Base-by-base conservation (phyloP, 257 asterid species). In the Jasminum sambac region DNA sequence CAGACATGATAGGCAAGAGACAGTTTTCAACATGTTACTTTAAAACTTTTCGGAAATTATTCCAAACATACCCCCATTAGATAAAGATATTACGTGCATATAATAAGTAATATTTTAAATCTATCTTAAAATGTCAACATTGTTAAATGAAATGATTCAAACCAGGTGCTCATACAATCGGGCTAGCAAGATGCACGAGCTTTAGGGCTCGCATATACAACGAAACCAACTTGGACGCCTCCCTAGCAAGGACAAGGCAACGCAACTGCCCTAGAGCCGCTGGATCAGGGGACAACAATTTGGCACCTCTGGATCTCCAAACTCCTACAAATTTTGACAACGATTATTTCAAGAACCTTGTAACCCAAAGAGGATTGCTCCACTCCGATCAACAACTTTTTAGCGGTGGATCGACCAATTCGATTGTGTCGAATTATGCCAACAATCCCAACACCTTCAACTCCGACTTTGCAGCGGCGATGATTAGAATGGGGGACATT, bases 361-460 rank as follows among this genome's bases (percentile, higher is more conserved):
- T 89, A 4, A 80, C 46, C 72, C 74, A 63, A 36, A 82, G 81
- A 3, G 99, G 97, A 23, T 87, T 89, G n/a, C 96, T 94, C 41
- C 96, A 91, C 63, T 91, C 97, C 23, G 99, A 94, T 59, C 97
- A 94, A 71, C 90, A 91, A 69, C 76, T 94, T 24, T 91, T 72
- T 83, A 91, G 75, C 5, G 95, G 96, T 0, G 91, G 91, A 23
- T 78, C 96, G 0, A 80, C 92, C 0, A 89, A 88, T 55, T 80
- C 96, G 2, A 60, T 76, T 0, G 97, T 91, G 2, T 79, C 71
- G 52, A 25, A 70, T 0, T 94, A 89, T 74, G 78, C 72, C 76
- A 69, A 26, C 8, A 71, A 77, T 41, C 79, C 75, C 0, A 37
- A 23, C 23, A 16, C 80, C 23, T 94, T 94, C 75, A 37, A 21